phyloP scores from a whole-genome alignment of 257 asterid species.

The Gentiana macrophylla region DNA sequence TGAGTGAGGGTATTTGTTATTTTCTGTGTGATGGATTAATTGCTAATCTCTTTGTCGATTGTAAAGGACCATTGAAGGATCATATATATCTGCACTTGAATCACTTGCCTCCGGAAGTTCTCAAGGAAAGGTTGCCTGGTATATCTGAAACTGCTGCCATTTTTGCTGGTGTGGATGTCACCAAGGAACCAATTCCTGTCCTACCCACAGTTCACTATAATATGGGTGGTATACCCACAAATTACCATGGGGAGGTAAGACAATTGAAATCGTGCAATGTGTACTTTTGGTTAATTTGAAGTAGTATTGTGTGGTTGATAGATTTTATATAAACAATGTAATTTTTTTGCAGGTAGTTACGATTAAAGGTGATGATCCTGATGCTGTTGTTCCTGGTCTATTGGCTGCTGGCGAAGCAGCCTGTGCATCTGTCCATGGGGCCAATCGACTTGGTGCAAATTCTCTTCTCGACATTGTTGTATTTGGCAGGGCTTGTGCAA shows the following conservation, averaged over 20 bases:
- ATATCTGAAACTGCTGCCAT: slow-evolving; percentile 98
- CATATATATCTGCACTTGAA: slow-evolving; percentile 94
- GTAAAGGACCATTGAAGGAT: slow-evolving; percentile 75
- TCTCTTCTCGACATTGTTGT: slow-evolving; percentile 98
- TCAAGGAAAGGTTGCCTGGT: slow-evolving; percentile 96
- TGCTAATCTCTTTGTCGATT: no score
- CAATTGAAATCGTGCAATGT: background rate
- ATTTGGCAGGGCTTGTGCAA: slow-evolving; percentile 97
- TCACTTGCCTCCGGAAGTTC: slow-evolving; percentile 98
- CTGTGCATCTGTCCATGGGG: slow-evolving; percentile 98
- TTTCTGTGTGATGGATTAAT: no score
- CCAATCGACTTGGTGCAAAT: slow-evolving; percentile 98
- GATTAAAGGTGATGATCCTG: slow-evolving; percentile 61
- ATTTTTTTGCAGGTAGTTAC: slow-evolving; percentile 57
- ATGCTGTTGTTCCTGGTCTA: slow-evolving; percentile 70
- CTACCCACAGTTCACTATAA: slow-evolving; percentile 95
- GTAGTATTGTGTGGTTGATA: no score
- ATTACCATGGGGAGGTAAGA: slow-evolving; percentile 91
- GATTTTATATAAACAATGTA: background rate
- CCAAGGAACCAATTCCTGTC: slow-evolving; percentile 97
- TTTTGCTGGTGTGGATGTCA: slow-evolving; percentile 97
- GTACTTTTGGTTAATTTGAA: no score
- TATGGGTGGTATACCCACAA: slow-evolving; percentile 99
- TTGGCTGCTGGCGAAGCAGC: slow-evolving; percentile 99
- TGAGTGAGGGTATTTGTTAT: no score